Base-by-base conservation (phyloP, 2,329 filamentous ascomycete species). In the Penicillium brevicompactum region DNA sequence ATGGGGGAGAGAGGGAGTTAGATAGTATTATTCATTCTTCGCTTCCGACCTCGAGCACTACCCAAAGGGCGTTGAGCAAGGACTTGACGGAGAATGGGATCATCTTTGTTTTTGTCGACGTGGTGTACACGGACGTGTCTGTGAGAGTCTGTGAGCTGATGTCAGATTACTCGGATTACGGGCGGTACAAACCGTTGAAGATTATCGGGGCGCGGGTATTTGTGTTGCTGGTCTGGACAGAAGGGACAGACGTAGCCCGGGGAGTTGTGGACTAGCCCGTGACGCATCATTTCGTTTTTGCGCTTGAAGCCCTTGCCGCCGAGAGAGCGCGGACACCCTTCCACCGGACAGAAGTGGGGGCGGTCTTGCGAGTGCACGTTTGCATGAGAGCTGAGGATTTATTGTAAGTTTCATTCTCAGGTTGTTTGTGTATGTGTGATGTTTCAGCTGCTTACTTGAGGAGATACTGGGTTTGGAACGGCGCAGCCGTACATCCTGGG, bases 241-340 rank as follows among this genome's bases (percentile, higher is more conserved):
- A 97, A 97, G 0, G 94, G 94, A 72, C 94, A 99, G 30, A 96
- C 87, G 68, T 97, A 99, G 57, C 93, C 93, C 1, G 94, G 94
- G 7, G 91, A 96, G 62, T 92, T 88, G 69, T 99, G 94, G 4
- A 97, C 94, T 3, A 97, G 82, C 1, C 93, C 92, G 67, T 88
- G 85, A n/a, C 85, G 78, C 58, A 87, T 87, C 85, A 88, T 87
- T 68, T 88, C 85, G 60, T 88, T 88, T 67, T 87, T 87, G 31
- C 85, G 79, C 68, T 88, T 88, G 76, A 88, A 88, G 1, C 85
- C 85, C 65, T 84, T 84, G 18, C 85, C 85, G n/a, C 83, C 83
- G 59, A 82, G 76, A n/a, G 77, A 80, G 38, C 85, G 80, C 11
- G 82, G 75, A 63, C 85, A 88, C 4, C 77, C 80, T 22, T 76